Evolutionary conservation across 164 flowering plant genomes (phyloP).

Genomic region (Tetracentron sinense): DNA sequence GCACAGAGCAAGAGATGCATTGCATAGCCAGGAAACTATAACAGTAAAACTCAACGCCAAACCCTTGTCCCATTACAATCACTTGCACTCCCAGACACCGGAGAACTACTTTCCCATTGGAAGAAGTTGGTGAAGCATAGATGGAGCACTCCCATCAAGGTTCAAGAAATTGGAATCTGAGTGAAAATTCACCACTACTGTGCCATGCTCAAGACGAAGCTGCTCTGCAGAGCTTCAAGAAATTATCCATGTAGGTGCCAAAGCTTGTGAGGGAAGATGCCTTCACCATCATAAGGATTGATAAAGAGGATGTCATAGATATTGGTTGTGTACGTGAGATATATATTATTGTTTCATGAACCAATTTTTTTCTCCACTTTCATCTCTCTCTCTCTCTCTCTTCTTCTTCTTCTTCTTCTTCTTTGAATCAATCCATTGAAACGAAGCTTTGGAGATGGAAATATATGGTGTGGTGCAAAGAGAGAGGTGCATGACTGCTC

Average conservation of each 20-base stretch:
- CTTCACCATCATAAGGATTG: conserved; percentile 94
- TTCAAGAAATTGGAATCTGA: conserved; percentile 46
- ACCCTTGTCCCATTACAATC: conserved; percentile 22
- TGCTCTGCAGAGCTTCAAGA: conserved; percentile 47
- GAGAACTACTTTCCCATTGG: conserved; percentile 72
- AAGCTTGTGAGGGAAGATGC: conserved; percentile 75
- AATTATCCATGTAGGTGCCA: conserved; percentile 78
- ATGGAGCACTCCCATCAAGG: conserved; percentile 20
- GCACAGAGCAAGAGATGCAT: conserved; percentile 65
- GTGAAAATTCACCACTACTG: conserved; percentile 89
- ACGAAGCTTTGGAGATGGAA: too few relatives aligned
- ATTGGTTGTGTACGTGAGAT: conserved; percentile 29
- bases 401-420: too few relatives aligned
- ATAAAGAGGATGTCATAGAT: conserved; percentile 75
- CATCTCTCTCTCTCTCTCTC: too few relatives aligned
- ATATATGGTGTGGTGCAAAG: too few relatives aligned
- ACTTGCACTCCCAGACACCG: conserved; percentile 29
- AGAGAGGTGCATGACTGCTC: too few relatives aligned
- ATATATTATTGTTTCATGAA: too few relatives aligned
- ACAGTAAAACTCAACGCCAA: conserved; percentile 59
- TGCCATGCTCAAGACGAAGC: conserved; percentile 77
- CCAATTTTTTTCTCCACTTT: too few relatives aligned
- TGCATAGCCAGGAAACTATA: conserved; percentile 76
- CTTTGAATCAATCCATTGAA: too few relatives aligned
- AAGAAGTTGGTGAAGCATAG: conserved; percentile 24